Evolutionary conservation across 768 basidiomycete genomes (phyloP).

Genomic region (Russula vinacea): DNA sequence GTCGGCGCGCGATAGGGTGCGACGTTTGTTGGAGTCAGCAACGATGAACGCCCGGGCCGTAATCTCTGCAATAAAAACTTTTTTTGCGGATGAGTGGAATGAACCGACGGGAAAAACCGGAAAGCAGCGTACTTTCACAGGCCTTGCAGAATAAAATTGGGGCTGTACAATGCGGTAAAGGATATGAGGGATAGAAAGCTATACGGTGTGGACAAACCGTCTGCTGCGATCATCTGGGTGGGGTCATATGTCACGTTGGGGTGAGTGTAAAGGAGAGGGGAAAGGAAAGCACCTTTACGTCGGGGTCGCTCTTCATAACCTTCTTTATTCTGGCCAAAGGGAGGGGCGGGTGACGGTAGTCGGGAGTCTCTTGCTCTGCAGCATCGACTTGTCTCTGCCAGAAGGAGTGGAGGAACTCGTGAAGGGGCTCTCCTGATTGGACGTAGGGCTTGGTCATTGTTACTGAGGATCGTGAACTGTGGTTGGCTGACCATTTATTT

Average conservation of each 20-base stretch:
- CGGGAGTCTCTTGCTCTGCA: conserved; percentile 84
- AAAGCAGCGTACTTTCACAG: conserved; percentile 81
- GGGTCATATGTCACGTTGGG: conserved; percentile 11
- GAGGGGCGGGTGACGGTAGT: conserved; percentile 82
- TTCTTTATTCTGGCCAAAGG: conserved; percentile 97
- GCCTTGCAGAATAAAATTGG: conserved; percentile 97
- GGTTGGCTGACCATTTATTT: conserved; percentile 23
- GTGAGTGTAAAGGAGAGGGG: not conserved
- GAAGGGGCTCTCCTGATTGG: conserved; percentile 79
- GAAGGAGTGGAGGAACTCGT: conserved; percentile 80
- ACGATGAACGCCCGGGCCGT: conserved; percentile 94
- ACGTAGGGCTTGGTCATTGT: conserved; percentile 55
- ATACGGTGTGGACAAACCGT: conserved; percentile 52
- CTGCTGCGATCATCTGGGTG: conserved; percentile 92
- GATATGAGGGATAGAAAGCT: conserved; percentile 22
- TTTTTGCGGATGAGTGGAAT: conserved; percentile 4
- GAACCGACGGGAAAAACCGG: not conserved
- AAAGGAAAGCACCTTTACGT: conserved; percentile 73
- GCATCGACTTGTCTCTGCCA: conserved; percentile 88
- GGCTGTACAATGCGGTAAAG: conserved; percentile 44
- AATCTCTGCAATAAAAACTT: conserved; percentile 97
- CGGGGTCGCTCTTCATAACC: conserved; percentile 98
- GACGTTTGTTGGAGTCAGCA: conserved; percentile 92
- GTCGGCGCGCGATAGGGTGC: conserved; percentile 91
- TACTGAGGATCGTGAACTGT: conserved; percentile 28